These are phyloP conservation scores for Berberis vulgaris DNA, from an alignment of 164 flowering plant species.

Conservation along the genomic window DNA sequence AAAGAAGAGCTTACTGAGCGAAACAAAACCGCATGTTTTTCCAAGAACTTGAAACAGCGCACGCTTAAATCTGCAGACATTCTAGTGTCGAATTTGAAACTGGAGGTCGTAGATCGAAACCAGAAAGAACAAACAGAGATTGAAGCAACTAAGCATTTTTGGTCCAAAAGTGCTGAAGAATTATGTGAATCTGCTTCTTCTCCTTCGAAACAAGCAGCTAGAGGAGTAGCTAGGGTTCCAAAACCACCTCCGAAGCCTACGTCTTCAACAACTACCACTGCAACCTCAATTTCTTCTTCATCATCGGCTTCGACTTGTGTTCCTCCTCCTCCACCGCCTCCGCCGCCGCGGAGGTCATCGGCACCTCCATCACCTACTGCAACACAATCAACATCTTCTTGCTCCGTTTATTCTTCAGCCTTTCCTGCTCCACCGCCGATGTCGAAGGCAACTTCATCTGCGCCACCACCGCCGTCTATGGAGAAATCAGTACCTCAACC, in stretches of 20 bases:
- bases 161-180: constrained; percentile 26
- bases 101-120: constrained; percentile 2
- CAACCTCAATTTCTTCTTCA: constrained; percentile 12
- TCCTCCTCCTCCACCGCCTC: background rate
- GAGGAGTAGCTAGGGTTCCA: constrained; percentile 54
- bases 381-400: constrained; percentile 3
- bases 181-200: too few relatives aligned
- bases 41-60: too few relatives aligned
- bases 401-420: background rate
- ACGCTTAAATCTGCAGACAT: background rate
- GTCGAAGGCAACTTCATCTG: background rate
- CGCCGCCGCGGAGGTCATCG: background rate
- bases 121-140: constrained; percentile 24
- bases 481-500: constrained; percentile 25
- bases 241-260: constrained; percentile 62
- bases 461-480: constrained; percentile 16
- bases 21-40: too few relatives aligned
- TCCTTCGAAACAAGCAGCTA: constrained; percentile 3
- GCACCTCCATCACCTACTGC: background rate
- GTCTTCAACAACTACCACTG: constrained; percentile 13
- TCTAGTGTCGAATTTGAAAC: constrained; percentile 1
- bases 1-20: constrained; percentile 7
- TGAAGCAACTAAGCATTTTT: constrained; percentile 25
- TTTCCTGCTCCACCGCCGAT: constrained; percentile 13
- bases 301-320: constrained; percentile 2